These are phyloP conservation scores for Vigna nakashimae DNA, from an alignment of 306 rosid species.

Conservation along the genomic window DNA sequence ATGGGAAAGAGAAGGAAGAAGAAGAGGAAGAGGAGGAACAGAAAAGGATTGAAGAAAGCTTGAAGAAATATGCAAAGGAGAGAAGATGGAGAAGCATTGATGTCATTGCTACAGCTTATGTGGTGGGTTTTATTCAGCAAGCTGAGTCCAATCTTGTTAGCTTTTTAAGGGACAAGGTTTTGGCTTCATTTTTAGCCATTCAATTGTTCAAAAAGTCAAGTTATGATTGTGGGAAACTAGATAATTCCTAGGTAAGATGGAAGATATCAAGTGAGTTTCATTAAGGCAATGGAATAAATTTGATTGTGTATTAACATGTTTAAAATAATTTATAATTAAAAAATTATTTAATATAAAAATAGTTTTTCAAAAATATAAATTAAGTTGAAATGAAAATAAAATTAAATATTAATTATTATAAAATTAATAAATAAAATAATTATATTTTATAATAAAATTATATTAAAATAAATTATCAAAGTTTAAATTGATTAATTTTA, in stretches of 20 bases:
- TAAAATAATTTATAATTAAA: too few relatives aligned
- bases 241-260: not conserved
- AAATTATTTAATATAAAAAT: too few relatives aligned
- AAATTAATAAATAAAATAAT: too few relatives aligned
- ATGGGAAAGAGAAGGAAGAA: not conserved
- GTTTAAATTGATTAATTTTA: too few relatives aligned
- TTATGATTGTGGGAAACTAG: conserved; percentile 70
- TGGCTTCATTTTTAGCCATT: conserved; percentile 45
- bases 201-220: conserved; percentile 41
- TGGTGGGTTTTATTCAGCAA: conserved; percentile 57
- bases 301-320: too few relatives aligned
- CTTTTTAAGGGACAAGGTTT: conserved; percentile 61
- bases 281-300: too few relatives aligned
- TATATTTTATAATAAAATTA: too few relatives aligned
- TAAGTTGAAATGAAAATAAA: too few relatives aligned
- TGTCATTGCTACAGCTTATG: conserved; percentile 50
- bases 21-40: conserved; percentile 44
- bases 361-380: too few relatives aligned
- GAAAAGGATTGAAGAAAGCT: conserved; percentile 53
- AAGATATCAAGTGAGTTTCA: too few relatives aligned
- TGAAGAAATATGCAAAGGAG: conserved; percentile 66
- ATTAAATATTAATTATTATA: too few relatives aligned
- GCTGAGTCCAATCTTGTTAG: conserved; percentile 45
- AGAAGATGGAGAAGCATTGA: conserved; percentile 78
- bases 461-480: too few relatives aligned